phyloP scores from a whole-genome alignment of 2,329 filamentous ascomycete species.

The Xylariomycetidae sp. region DNA sequence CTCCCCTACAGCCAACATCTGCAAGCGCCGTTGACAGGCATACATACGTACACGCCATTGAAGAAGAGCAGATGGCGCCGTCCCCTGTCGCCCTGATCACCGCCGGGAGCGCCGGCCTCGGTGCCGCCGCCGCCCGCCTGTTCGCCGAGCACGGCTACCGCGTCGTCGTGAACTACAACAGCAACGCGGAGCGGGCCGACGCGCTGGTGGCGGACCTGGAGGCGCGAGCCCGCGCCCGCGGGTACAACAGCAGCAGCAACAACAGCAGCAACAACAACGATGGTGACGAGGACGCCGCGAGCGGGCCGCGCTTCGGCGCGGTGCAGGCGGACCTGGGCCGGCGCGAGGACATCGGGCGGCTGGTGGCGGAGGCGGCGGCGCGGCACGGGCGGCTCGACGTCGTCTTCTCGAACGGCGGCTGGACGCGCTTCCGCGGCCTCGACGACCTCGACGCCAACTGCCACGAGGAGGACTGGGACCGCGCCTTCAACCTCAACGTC shows the following conservation, averaged over 20 bases:
- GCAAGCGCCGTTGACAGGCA: background rate
- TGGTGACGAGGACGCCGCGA: conserved; percentile 12
- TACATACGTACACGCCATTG: background rate
- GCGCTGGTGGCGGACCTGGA: conserved; percentile 51
- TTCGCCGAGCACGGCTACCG: conserved; percentile 65
- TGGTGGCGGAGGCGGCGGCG: conserved; percentile 53
- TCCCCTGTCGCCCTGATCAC: conserved; percentile 39
- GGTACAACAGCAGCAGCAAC: too few species aligned
- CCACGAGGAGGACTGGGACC: conserved; percentile 54
- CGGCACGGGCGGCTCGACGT: conserved; percentile 68
- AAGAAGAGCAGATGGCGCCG: conserved; percentile 13
- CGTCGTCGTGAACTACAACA: conserved; percentile 68
- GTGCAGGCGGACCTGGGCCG: conserved; percentile 63
- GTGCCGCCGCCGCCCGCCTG: conserved; percentile 59
- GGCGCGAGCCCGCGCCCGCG: conserved; percentile 33
- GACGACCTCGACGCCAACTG: conserved; percentile 44
- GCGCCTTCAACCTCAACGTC: conserved; percentile 55
- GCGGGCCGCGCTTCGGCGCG: too few species aligned
- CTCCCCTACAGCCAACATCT: too few species aligned
- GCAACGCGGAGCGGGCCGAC: conserved; percentile 53
- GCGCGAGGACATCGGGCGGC: conserved; percentile 49
- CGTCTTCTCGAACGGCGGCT: conserved; percentile 67
- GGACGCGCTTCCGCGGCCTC: conserved; percentile 42
- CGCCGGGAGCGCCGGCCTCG: conserved; percentile 59
- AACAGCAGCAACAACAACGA: background rate